These are phyloP conservation scores for Mortierella claussenii DNA, from an alignment of 192 early-diverging fungal species.

Conservation along the genomic window DNA sequence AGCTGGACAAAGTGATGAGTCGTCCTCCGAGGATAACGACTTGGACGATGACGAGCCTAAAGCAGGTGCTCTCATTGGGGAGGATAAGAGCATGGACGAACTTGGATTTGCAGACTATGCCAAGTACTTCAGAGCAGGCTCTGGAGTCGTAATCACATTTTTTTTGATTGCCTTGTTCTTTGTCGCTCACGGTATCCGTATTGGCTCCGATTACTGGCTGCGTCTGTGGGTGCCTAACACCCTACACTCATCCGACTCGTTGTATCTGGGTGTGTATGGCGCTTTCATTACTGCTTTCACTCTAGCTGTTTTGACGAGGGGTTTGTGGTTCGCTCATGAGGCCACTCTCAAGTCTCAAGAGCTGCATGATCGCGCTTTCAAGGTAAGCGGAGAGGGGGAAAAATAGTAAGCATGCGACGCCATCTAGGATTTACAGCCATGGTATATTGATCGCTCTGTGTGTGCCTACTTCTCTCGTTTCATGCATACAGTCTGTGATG, in stretches of 20 bases:
- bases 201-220: slow-evolving; percentile 65
- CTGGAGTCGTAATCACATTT: slow-evolving; percentile 60
- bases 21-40: not conserved
- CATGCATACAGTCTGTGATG: too few relatives aligned
- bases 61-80: slow-evolving; percentile 10
- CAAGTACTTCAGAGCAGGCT: slow-evolving; percentile 28
- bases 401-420: too few relatives aligned
- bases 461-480: too few relatives aligned
- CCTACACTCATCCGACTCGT: slow-evolving; percentile 2
- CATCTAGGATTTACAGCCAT: too few relatives aligned
- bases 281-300: slow-evolving; percentile 26
- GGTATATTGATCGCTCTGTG: too few relatives aligned
- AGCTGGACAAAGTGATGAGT: too few relatives aligned
- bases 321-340: slow-evolving; percentile 31
- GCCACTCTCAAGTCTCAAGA: slow-evolving; percentile 23
- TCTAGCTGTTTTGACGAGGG: slow-evolving; percentile 8
- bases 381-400: too few relatives aligned
- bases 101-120: slow-evolving; percentile 33
- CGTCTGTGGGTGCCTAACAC: slow-evolving; percentile 38
- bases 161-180: slow-evolving; percentile 64
- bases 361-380: slow-evolving; percentile 28
- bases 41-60: slow-evolving; percentile 3
- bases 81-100: slow-evolving; percentile 40
- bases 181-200: slow-evolving; percentile 68
- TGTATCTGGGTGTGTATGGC: slow-evolving; percentile 33